Base-by-base conservation (phyloP, 768 basidiomycete species). In the Mycena venus region DNA sequence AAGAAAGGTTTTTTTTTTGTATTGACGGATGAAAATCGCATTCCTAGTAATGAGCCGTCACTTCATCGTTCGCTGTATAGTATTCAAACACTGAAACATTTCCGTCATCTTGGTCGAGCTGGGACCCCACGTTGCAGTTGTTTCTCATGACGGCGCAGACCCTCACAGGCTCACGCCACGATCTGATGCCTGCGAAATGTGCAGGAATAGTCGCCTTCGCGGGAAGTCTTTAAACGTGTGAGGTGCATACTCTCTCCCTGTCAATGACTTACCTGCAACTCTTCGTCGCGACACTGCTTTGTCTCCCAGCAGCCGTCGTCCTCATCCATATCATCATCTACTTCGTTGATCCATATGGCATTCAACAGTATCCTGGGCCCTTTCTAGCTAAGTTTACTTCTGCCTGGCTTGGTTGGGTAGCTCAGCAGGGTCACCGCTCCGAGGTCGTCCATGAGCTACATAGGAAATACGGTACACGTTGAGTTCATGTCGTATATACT, bases 391-490 rank as follows among this genome's bases (percentile, higher is more conserved):
- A 88, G 77, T 90, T 95, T 77, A 89, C 92, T 7, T 91, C 93
- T 79, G 68, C 88, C 4, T 96, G 95, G 95, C 84, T 96, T n/a
- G 93, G 91, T 36, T 88, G 86, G 77, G 86, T 90, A 36, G 84
- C 87, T 47, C 90, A 90, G 49, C 82, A 86, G n/a, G 94, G 95
- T 2, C 92, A 93, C 74, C 90, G 95, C 53, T 94, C 91, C 12
- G 92, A 95, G 76, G 82, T 86, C 23, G 90, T 97, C 3, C 94
- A 97, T 78, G 79, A 89, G 67, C 82, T 93, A 77, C 96, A 97
- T 80, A 78, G 86, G 80, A 91, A 90, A 86, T 89, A 95, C 72
- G 96, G 95, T 92, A 79, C 70, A 86, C 3, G 1, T 44, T 66
- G 34, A 64, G 51, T 73, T 36, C 56, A 58, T 64, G 36, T 59